Percentiles rank a stretch among this genome's conserved stretches.
phyloP scores from a whole-genome alignment of 2,329 filamentous ascomycete genomes.

The Curvularia eragrostidis region DNA sequence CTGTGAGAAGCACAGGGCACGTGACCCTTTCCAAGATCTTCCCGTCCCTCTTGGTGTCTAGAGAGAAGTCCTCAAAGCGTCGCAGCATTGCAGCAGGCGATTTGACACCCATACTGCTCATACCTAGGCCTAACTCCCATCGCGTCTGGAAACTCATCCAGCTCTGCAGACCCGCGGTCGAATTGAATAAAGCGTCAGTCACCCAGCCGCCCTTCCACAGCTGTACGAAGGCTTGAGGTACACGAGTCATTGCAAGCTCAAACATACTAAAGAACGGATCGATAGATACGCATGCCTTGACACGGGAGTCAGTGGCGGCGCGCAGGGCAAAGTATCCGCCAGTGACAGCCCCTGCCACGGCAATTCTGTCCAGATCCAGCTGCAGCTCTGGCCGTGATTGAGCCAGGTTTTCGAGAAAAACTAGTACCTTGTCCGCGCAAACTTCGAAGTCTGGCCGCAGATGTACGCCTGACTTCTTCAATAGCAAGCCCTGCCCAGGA shows the following conservation, averaged over 20 bases:
- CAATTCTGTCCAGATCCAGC: background rate
- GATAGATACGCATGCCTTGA: background rate
- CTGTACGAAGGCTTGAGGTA: background rate
- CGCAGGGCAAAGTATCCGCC: background rate
- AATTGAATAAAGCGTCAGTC: background rate
- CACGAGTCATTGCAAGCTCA: background rate
- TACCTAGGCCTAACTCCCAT: background rate
- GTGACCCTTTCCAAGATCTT: background rate
- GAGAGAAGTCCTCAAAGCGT: background rate
- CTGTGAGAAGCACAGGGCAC: background rate
- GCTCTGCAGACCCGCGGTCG: background rate
- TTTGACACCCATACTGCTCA: background rate
- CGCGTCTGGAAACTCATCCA: background rate
- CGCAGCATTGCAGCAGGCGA: background rate
- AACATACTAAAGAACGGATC: background rate
- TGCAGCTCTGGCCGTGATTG: background rate
- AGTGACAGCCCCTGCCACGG: background rate
- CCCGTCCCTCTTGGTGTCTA: background rate
- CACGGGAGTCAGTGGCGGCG: background rate
- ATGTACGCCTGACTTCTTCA: background rate
- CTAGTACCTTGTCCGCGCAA: background rate
- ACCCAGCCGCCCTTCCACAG: background rate
- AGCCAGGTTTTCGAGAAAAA: background rate
- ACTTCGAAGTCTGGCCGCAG: background rate
- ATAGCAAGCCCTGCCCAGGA: background rate